These are phyloP conservation scores for Penicillium sp. DNA, from an alignment of 2,329 filamentous ascomycete species.

Conservation along the genomic window DNA sequence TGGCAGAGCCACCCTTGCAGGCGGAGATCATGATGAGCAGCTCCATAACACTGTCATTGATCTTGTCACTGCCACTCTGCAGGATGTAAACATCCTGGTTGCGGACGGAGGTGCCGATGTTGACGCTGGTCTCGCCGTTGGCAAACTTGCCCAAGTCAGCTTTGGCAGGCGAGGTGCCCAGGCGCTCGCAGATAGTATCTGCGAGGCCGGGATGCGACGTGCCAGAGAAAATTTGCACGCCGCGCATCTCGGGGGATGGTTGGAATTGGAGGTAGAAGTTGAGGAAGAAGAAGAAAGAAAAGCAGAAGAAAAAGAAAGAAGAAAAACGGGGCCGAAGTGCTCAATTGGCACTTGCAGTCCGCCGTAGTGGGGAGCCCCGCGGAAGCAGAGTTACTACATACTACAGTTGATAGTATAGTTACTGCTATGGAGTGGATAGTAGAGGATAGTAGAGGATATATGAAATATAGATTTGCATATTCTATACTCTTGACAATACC, in stretches of 20 bases:
- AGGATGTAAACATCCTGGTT: conserved; percentile 99
- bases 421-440: too few species aligned
- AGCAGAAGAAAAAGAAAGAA: conserved; percentile 13
- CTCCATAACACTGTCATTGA: conserved; percentile 99
- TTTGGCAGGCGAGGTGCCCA: conserved; percentile 63
- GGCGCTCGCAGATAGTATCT: conserved; percentile 68
- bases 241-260: conserved; percentile 57
- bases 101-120: conserved; percentile 73
- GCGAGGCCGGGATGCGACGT: conserved; percentile 67
- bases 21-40: conserved; percentile 98
- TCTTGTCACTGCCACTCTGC: conserved; percentile 91
- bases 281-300: conserved; percentile 15
- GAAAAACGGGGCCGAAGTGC: conserved; percentile 19
- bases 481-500: too few species aligned
- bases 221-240: conserved; percentile 70
- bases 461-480: too few species aligned
- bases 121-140: conserved; percentile 72
- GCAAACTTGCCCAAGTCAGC: conserved; percentile 69
- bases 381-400: too few species aligned
- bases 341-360: conserved; percentile 5
- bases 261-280: conserved; percentile 22
- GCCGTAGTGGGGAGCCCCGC: too few species aligned
- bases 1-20: conserved; percentile 96
- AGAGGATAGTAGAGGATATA: too few species aligned
- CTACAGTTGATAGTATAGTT: too few species aligned